Evolutionary conservation across 139 green algal genomes (phyloP), one percentile per base, ranked within the genome.

Genomic region (Micractinium sp.): DNA sequence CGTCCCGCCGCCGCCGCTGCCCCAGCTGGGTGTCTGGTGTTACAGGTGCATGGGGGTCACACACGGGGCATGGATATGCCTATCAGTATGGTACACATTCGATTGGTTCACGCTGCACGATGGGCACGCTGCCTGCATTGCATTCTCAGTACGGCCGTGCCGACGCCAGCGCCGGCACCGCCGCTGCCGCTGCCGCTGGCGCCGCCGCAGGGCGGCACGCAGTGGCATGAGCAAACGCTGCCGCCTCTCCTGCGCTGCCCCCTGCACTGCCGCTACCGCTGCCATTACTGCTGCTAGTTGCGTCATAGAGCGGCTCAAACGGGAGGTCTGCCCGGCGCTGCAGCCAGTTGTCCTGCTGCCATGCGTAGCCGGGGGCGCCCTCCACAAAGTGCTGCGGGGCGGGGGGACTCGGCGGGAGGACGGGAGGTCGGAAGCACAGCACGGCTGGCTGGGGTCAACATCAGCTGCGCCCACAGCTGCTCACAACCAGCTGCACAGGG

Each of bases 341-440:
- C 66, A 96, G 80, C 97, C 97, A 99, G 91, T 99, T 99, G 63
- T 95, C 91, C 1, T 86, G 27, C 22, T 89, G 41, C 94, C 95
- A 99, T 0, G 23, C 41, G n/a, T 79, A 60, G 31, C 87, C 94
- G 2, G 71, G 35, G 0, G 83, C 91, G 20, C 93, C 90, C 79
- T 98, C 97, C 7, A 98, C 94, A 18, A 97, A 73, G 83, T 99
- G 97, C 74, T 80, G 74, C 74, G 39, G 33, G 47, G 18, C 18
- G 29, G 15, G 33, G 1, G 74, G 16, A 53, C 33, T 14, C 0
- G 36, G 74, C 7, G 63, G 63, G 63, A 71, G 63, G 63, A 71
- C 20, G 20, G 9, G 63, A 23, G 63, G 18, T n/a, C n/a, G n/a
- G 14, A 71, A 25, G 63, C 2, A 5, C 63, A 12, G 12, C 63